phyloP scores from a whole-genome alignment of 2,329 filamentous ascomycete species.

The Botrytis deweyae region DNA sequence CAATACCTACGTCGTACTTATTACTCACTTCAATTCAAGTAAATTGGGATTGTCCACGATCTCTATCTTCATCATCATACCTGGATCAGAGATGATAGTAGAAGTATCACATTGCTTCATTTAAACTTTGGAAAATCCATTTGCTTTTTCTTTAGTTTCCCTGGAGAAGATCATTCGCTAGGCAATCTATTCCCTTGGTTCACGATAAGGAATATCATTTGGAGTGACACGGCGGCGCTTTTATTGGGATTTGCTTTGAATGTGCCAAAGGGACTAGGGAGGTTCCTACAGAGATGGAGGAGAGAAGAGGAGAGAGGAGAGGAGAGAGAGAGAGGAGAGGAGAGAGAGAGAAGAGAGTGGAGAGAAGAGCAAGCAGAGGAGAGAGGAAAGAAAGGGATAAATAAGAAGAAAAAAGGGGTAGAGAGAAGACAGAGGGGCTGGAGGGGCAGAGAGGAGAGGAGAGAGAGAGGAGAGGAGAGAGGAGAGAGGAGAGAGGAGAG shows the following conservation, averaged over 20 bases:
- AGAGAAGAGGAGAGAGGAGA: not conserved
- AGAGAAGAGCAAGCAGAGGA: no score
- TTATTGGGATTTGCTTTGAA: not conserved
- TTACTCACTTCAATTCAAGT: not conserved
- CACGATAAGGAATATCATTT: not conserved
- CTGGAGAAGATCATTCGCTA: slow-evolving; percentile 5
- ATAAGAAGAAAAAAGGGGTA: not conserved
- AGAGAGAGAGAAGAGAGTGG: no score
- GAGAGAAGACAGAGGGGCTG: not conserved
- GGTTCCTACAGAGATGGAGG: not conserved
- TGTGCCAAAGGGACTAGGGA: not conserved
- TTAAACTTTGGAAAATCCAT: not conserved
- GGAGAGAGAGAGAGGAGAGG: no score
- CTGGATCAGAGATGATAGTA: not conserved
- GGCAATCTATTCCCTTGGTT: not conserved
- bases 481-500: not conserved
- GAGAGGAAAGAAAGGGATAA: not conserved
- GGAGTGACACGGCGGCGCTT: not conserved
- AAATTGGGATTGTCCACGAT: not conserved
- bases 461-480: no score
- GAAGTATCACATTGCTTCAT: not conserved
- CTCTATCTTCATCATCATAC: not conserved
- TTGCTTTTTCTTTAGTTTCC: not conserved
- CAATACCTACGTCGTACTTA: not conserved
- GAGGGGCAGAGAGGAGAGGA: no score